phyloP scores from a whole-genome alignment of 805 yeast genomes.

The Wickerhamomyces bisporus region DNA sequence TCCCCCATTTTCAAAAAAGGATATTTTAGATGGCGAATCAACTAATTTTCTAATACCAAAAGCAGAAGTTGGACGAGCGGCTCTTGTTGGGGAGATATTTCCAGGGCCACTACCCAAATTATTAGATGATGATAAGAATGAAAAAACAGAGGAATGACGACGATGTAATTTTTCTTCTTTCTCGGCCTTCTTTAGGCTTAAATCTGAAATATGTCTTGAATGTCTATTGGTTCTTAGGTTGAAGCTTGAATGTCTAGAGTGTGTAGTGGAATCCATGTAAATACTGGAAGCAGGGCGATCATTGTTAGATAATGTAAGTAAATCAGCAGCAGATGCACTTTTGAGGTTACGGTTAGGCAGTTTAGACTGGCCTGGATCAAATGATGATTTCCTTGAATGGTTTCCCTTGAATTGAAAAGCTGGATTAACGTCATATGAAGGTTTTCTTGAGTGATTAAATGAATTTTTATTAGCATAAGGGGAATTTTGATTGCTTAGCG shows the following conservation, averaged over 20 bases:
- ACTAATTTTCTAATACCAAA: conserved; percentile 13
- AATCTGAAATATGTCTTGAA: conserved; percentile 40
- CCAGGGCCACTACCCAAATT: conserved; percentile 3
- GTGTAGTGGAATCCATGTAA: conserved; percentile 36
- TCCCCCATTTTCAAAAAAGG: conserved; percentile 3
- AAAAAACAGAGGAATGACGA: conserved; percentile 57
- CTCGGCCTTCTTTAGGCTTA: conserved; percentile 21
- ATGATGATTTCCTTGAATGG: conserved; percentile 13
- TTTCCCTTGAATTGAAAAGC: conserved; percentile 4
- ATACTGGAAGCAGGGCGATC: conserved; percentile 45
- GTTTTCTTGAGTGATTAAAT: conserved; percentile 22
- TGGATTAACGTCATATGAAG: conserved; percentile 20
- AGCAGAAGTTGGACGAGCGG: conserved; percentile 13
- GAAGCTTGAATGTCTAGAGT: conserved; percentile 30
- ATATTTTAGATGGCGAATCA: conserved; percentile 6
- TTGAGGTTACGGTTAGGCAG: conserved; percentile 14
- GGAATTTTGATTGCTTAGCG: conserved; percentile 13
- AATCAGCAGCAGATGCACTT: conserved; percentile 24
- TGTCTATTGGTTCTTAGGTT: conserved; percentile 28
- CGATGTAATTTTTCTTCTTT: conserved; percentile 37
- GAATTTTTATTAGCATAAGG: conserved; percentile 14
- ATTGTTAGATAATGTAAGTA: conserved; percentile 23
- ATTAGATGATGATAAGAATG: conserved; percentile 33
- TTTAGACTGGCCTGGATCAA: conserved; percentile 14
- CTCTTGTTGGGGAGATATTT: conserved; percentile 3